phyloP scores from a whole-genome alignment of 139 green algal species.

The Micractinium sp. region DNA sequence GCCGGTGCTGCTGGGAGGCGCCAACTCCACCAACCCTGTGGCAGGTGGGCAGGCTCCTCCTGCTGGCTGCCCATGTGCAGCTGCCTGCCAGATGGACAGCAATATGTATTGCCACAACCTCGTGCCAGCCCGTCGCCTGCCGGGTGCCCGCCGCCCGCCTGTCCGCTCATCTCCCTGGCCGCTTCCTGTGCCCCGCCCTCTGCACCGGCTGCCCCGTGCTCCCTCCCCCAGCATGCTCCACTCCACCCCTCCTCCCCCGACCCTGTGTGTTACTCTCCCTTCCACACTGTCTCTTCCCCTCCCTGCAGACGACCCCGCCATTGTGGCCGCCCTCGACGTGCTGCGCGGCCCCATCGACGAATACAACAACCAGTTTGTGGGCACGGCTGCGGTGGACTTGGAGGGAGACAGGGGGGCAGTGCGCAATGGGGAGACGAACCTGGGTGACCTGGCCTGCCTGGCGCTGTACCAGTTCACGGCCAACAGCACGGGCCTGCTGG shows the following conservation, averaged over 20 bases:
- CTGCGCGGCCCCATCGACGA: conserved; percentile 1
- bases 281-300: neutral
- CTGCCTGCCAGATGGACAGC: neutral
- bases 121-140: too few species aligned
- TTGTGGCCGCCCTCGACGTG: neutral
- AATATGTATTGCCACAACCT: too few species aligned
- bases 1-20: conserved; percentile 22
- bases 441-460: conserved; percentile 19
- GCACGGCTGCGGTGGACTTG: neutral
- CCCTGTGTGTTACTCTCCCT: too few species aligned
- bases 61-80: neutral
- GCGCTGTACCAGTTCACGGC: neutral
- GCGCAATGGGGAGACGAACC: conserved; percentile 13
- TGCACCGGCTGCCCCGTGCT: neutral
- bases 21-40: conserved; percentile 19
- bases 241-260: neutral
- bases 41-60: neutral
- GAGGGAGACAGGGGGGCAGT: conserved; percentile 3
- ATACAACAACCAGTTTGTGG: neutral
- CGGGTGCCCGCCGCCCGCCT: too few species aligned
- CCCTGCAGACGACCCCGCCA: conserved; percentile 3
- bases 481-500: neutral
- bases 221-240: too few species aligned
- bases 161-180: too few species aligned
- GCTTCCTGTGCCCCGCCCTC: too few species aligned